Evolutionary conservation across 345 rosid species (phyloP).

Genomic region (Boechera stricta): DNA sequence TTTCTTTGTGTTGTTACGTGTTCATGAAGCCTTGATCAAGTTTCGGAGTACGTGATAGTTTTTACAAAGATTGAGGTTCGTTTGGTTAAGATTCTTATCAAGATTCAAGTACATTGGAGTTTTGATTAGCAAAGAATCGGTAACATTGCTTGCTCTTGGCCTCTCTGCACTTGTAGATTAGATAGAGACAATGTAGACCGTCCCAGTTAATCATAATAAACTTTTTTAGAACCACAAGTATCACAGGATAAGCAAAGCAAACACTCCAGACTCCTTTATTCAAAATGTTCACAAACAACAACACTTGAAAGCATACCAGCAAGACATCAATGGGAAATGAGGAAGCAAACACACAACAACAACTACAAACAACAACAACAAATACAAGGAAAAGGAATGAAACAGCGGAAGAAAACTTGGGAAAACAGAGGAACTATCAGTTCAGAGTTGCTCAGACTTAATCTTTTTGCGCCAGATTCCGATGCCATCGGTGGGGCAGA

Average conservation of each 20-base stretch:
- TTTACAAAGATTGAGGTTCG: too few relatives aligned
- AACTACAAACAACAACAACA: not conserved
- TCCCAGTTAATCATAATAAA: not conserved
- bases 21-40: too few relatives aligned
- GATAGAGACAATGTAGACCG: not conserved
- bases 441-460: not conserved
- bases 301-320: constrained; percentile 27
- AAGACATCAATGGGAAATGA: constrained; percentile 26
- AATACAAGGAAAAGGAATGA: not conserved
- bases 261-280: constrained; percentile 35
- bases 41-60: too few relatives aligned
- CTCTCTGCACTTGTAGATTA: not conserved
- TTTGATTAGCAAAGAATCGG: too few relatives aligned
- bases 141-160: not conserved
- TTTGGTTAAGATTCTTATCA: too few relatives aligned
- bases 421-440: not conserved
- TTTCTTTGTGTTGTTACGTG: too few relatives aligned
- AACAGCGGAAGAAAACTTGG: not conserved
- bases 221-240: not conserved
- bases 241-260: constrained; percentile 15
- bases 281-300: constrained; percentile 28
- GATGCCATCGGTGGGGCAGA: constrained; percentile 42
- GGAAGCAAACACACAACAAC: constrained; percentile 17
- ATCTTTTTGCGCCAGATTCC: constrained; percentile 36
- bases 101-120: too few relatives aligned